Evolutionary conservation across 768 basidiomycete species (phyloP), one percentile per base, ranked within the genome.

Genomic region (Rhodotorula toruloides): DNA sequence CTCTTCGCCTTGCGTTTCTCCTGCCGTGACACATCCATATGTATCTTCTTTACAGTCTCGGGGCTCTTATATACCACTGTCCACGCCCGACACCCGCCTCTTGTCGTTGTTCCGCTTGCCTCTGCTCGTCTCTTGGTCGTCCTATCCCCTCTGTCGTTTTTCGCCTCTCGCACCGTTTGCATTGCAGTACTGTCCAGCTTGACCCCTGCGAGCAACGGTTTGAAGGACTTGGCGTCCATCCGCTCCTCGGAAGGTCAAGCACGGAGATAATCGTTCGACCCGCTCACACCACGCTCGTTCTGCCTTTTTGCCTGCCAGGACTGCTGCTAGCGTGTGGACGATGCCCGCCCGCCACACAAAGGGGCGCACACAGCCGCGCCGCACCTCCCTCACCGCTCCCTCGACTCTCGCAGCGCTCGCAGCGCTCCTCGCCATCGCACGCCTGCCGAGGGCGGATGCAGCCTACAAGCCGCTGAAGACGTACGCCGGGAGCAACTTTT

Each of bases 401-500:
- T 6, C 10, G 31, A 19, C 31, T 25, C 17, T 48, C 57, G 46
- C 32, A 14, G n/a, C 57, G 1, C 57, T 58, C 34, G 46, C 36
- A 2, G 21, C 25, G 22, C 44, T 19, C 34, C 44, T 11, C 37
- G n/a, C 36, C 54, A 10, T 34, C 43, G 36, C 52, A 13, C 37
- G 44, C 37, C 49, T 52, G 50, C 50, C 3, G 25, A 61, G 14
- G n/a, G n/a, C n/a, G n/a, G n/a, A n/a, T n/a, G 64, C 64, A 7
- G 64, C 57, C 0, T 67, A 67, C 60, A 32, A 31, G 10, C 34
- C 62, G 12, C 25, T 39, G 43, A 52, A 48, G 19, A 22, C 34
- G 8, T 62, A 67, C 56, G n/a, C 19, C 2, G 65, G 60, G 8
- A 0, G n/a, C 27, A 21, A 36, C 7, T 67, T 67, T 60, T 58